Evolutionary conservation across 495 filamentous ascomycete species (phyloP), one percentile per base, ranked within the genome.

Genomic region (Penicillium turbatum): DNA sequence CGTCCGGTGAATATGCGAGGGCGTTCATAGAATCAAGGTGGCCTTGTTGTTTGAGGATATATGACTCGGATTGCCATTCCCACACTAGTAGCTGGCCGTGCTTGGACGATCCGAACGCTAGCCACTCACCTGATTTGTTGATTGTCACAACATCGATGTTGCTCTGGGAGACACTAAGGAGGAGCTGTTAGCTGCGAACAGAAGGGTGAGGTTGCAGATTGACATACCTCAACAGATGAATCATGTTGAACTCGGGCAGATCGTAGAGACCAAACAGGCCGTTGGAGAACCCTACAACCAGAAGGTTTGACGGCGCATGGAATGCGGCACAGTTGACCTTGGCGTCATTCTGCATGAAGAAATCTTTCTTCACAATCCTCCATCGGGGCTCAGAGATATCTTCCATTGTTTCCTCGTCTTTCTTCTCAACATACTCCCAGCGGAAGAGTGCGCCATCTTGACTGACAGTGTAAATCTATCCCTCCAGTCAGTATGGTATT

Each of bases 1-100:
- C 92, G 60, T 97, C 92, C 0, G 92, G 91, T 5, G 95, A 95
- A 70, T 97, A 97, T 11, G 85, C 85, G 6, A 98, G 75, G 7
- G 92, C 77, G 69, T 96, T 97, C 84, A 97, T 89, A n/a, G 90
- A 85, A 64, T 98, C 95, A 43, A 95, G 88, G 70, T 98, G 93
- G 1, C 92, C 92, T 70, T 97, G 93, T 63, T 98, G 93, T 69
- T 97, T 98, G 31, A 98, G 71, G 51, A 98, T 92, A 70, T 97
- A 97, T n/a, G 95, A 97, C 67, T 98, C 93, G 2, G 95, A 97
- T 63, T 97, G 95, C 95, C 95, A 97, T 69, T 98, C 93, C 93
- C 93, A 98, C 21, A 98, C 95, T 32, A 98, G 78, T 12, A 98
- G 74, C 57, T 98, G 93, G 11, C 93, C 93, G 24, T 95, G 81